These are phyloP conservation scores for Dipodascus albidus DNA, from an alignment of 805 yeast genomes.

Conservation along the genomic window DNA sequence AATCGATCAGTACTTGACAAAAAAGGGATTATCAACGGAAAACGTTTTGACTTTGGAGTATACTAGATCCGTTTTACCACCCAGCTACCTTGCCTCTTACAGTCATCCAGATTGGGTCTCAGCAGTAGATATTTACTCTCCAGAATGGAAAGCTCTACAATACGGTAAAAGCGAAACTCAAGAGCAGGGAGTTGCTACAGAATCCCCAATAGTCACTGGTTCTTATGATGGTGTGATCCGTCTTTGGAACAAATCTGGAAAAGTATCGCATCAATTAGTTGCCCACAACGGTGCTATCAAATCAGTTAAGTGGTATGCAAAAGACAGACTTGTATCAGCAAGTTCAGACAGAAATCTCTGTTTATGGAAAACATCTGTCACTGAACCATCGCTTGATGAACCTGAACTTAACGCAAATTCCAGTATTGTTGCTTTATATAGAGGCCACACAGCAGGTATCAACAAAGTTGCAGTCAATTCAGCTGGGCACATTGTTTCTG, in stretches of 20 bases:
- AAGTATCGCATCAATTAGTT: constrained; percentile 63
- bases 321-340: constrained; percentile 66
- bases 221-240: constrained; percentile 93
- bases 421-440: constrained; percentile 66
- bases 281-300: constrained; percentile 88
- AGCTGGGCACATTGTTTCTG: constrained; percentile 57
- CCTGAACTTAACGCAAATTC: constrained; percentile 36
- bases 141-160: not conserved
- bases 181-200: constrained; percentile 42
- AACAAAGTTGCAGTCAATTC: constrained; percentile 55
- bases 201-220: constrained; percentile 39
- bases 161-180: constrained; percentile 28
- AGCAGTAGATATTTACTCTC: constrained; percentile 38
- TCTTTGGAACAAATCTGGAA: constrained; percentile 74
- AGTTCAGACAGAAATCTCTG: constrained; percentile 86
- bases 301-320: constrained; percentile 67
- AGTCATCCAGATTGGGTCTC: constrained; percentile 95
- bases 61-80: constrained; percentile 87
- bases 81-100: constrained; percentile 80
- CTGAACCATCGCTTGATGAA: constrained; percentile 21
- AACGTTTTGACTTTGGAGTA: constrained; percentile 72
- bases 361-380: constrained; percentile 64
- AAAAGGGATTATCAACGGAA: constrained; percentile 75
- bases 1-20: constrained; percentile 63
- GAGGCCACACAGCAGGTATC: constrained; percentile 87